A percentile compares a stretch with the other conserved stretches of the same genome.
phyloP scores from a whole-genome alignment of 78 protist species.

The Planoprotostelium fungivorum region DNA sequence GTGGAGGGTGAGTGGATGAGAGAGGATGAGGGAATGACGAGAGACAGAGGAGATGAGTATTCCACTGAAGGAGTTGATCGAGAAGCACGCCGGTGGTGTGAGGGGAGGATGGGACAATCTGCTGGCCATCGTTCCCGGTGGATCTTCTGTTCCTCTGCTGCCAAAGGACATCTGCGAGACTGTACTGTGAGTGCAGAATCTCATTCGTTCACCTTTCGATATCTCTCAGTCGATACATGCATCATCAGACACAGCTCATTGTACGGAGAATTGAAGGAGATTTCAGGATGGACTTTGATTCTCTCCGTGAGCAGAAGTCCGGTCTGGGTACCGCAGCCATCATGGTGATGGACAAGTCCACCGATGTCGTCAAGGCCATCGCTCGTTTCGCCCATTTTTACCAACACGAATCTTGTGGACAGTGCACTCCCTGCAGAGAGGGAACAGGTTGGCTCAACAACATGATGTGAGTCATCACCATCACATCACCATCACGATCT shows the following conservation, averaged over 20 bases:
- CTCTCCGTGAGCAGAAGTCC: conserved; percentile 67
- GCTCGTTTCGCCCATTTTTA: conserved; percentile 89
- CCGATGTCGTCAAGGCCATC: conserved; percentile 83
- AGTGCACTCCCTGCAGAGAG: conserved; percentile 99
- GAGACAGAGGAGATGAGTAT: conserved; percentile 88
- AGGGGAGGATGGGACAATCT: conserved; percentile 98
- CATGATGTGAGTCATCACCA: background rate
- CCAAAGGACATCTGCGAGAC: conserved; percentile 82
- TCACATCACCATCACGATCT: conserved; percentile 1
- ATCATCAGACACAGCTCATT: background rate
- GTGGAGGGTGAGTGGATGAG: conserved; percentile 69
- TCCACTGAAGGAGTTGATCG: conserved; percentile 89
- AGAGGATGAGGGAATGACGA: background rate
- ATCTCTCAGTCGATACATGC: background rate
- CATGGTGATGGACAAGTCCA: conserved; percentile 91
- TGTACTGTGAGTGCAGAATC: conserved; percentile 77
- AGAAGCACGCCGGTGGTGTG: conserved; percentile 94
- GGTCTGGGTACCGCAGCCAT: conserved; percentile 98
- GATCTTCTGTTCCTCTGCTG: conserved; percentile 93
- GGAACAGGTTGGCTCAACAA: conserved; percentile 42
- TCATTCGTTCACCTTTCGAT: background rate
- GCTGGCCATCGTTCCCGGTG: conserved; percentile 94
- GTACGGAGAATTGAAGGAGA: too few relatives aligned
- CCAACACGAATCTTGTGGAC: conserved; percentile 98
- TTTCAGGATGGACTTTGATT: conserved; percentile 98